Base-by-base conservation (phyloP, 1,284 basidiomycete species). In the Thelephora terrestris region DNA sequence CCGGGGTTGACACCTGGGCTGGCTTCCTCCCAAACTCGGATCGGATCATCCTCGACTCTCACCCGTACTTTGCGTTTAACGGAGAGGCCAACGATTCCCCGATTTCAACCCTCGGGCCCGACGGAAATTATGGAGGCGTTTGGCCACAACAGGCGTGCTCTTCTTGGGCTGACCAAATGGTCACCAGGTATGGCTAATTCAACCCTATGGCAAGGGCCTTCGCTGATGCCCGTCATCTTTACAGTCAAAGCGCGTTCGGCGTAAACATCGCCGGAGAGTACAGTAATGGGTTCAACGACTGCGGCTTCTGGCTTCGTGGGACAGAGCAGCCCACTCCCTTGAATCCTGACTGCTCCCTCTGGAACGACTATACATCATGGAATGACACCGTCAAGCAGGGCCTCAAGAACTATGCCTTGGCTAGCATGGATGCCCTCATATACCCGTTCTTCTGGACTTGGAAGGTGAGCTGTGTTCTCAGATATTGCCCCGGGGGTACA, bases 391-490 rank as follows among this genome's bases (percentile, higher is more conserved):
- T 70, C 39, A 85, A 80, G 61, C 68, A 71, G 20, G 80, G 78
- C 12, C 57, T 89, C 24, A 64, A 66, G 55, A 61, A 70, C 40
- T 81, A 85, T 57, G 74, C 78, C 12, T 60, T 74, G 51, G 75
- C 76, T 32, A 71, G 68, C 53, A 79, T 80, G 78, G 78, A 80
- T 60, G 70, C 74, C 17, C 62, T 76, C 5, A 65, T 70, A 48
- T 72, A 83, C 61, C 81, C 67, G 64, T 83, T 78, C 69, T 83
- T 79, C 70, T 82, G 77, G 81, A 85, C 81, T 10, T 85, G 81
- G 82, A 76, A 74, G 68, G 78, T 78, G 43, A 32, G 58, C 53
- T 20, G 18, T 16, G 23, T 40, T 24, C 24, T 10, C 39, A 45
- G 16, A 24, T 35, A n/a, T 14, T 47, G 50, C n/a, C 27, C n/a